Evolutionary conservation across 306 rosid species (phyloP).

Genomic region (Fagus sylvatica): DNA sequence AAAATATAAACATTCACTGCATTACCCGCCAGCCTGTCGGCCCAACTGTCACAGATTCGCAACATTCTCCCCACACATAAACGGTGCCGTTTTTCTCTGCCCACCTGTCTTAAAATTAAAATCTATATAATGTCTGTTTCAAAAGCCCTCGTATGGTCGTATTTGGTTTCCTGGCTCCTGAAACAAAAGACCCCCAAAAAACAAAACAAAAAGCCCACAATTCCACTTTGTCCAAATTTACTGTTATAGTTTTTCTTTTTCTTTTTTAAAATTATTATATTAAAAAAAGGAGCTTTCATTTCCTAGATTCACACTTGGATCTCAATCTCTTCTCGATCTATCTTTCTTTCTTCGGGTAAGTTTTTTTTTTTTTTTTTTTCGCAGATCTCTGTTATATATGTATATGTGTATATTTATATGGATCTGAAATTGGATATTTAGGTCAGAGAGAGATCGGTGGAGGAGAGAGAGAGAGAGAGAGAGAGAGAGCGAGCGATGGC

Average conservation of each 20-base stretch:
- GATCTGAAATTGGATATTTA: constrained; percentile 25
- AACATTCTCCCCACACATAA: too few relatives aligned
- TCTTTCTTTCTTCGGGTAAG: constrained; percentile 45
- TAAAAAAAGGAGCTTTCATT: background rate
- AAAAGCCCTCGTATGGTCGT: too few relatives aligned
- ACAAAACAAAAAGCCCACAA: background rate
- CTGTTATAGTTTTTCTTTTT: background rate
- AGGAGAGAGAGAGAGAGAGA: constrained; percentile 36
- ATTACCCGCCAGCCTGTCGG: too few relatives aligned
- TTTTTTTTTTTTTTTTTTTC: background rate
- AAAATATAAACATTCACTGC: too few relatives aligned
- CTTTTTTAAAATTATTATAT: too few relatives aligned
- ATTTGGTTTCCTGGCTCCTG: background rate
- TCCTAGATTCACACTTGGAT: background rate
- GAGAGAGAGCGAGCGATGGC: constrained; percentile 63
- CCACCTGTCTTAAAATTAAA: too few relatives aligned
- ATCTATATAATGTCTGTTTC: too few relatives aligned
- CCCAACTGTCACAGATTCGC: too few relatives aligned
- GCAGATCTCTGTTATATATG: background rate
- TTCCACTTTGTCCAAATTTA: background rate
- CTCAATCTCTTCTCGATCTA: constrained; percentile 32
- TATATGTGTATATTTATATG: background rate
- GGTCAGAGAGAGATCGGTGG: constrained; percentile 51
- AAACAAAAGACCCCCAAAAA: too few relatives aligned
- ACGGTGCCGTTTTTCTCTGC: too few relatives aligned